Evolutionary conservation across 352 stramenopile genomes (phyloP).

Genomic region (Pythium sukuiense): DNA sequence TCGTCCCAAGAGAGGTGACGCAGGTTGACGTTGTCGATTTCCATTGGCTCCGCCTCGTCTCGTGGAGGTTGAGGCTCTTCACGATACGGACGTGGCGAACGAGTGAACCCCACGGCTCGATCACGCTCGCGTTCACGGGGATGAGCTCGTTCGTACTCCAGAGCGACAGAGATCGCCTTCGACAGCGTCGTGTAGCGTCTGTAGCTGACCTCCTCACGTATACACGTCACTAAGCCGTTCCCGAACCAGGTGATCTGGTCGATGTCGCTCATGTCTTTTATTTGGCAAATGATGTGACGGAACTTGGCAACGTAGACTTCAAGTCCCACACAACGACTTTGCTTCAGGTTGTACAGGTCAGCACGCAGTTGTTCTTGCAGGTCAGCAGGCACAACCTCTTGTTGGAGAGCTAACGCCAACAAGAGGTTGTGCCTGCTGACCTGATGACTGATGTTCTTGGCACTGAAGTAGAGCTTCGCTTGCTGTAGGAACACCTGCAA

Average conservation of each 20-base stretch:
- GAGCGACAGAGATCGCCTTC: too few relatives aligned
- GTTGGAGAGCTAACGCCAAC: conserved; percentile 1
- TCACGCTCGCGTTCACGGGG: too few relatives aligned
- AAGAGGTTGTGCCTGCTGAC: background rate
- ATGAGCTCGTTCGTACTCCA: too few relatives aligned
- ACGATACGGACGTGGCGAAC: too few relatives aligned
- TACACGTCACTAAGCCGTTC: conserved; percentile 8
- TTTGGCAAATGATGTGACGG: conserved; percentile 13
- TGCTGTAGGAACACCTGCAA: conserved; percentile 5
- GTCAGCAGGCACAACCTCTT: conserved; percentile 18
- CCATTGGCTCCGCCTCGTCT: too few relatives aligned
- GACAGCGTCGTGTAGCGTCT: conserved; percentile 7
- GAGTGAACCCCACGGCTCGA: too few relatives aligned
- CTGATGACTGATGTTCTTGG: conserved; percentile 5
- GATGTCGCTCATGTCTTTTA: conserved; percentile 14
- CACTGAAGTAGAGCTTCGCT: background rate
- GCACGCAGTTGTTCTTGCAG: conserved; percentile 14
- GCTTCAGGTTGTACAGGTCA: conserved; percentile 10
- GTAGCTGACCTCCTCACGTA: conserved; percentile 14
- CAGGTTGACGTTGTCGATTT: too few relatives aligned
- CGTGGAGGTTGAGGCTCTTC: too few relatives aligned
- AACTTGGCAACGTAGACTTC: conserved; percentile 11
- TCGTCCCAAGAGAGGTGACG: too few relatives aligned
- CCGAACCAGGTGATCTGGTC: conserved; percentile 20
- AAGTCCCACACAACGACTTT: background rate